Conservation (phyloP, 108 stramenopile genomes). For the Bacterosira constricta region DNA sequence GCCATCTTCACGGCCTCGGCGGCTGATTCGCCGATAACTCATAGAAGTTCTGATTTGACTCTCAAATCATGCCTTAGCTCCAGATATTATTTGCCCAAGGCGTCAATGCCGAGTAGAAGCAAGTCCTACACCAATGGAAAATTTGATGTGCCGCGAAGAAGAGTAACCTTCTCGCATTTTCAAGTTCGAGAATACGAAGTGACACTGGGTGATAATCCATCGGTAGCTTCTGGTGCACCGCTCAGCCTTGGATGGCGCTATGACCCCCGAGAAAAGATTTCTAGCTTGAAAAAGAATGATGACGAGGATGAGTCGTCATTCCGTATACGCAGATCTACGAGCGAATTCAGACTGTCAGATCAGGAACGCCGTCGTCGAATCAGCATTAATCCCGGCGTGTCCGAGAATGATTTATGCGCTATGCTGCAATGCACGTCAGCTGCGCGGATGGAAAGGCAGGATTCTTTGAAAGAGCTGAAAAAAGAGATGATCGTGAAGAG, state of each 20-base stretch:
- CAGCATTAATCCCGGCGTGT: background rate
- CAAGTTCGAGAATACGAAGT: conserved; percentile 61
- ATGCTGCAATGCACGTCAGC: background rate
- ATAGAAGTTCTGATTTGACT: background rate
- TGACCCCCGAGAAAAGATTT: conserved; percentile 35
- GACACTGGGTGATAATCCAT: conserved; percentile 67
- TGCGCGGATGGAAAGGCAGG: conserved; percentile 2
- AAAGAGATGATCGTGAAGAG: conserved; percentile 8
- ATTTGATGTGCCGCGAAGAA: conserved; percentile 7
- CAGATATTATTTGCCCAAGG: background rate
- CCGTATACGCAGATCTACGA: background rate
- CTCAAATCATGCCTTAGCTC: background rate
- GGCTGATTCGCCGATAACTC: background rate
- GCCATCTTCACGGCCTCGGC: conserved; percentile 3
- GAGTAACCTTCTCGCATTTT: conserved; percentile 54
- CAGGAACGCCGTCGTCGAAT: conserved; percentile 16
- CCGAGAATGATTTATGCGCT: background rate
- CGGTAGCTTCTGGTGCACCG: conserved; percentile 62
- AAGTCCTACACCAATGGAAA: conserved; percentile 3
- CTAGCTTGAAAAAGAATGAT: background rate
- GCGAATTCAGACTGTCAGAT: conserved; percentile 24
- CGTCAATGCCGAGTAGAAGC: background rate
- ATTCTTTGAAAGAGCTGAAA: conserved; percentile 6
- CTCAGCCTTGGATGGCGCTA: conserved; percentile 65
- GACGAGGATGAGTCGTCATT: background rate